Evolutionary conservation across 1,284 basidiomycete genomes (phyloP), one percentile per base, ranked within the genome.

Genomic region (Fistulinella cinereoalba): DNA sequence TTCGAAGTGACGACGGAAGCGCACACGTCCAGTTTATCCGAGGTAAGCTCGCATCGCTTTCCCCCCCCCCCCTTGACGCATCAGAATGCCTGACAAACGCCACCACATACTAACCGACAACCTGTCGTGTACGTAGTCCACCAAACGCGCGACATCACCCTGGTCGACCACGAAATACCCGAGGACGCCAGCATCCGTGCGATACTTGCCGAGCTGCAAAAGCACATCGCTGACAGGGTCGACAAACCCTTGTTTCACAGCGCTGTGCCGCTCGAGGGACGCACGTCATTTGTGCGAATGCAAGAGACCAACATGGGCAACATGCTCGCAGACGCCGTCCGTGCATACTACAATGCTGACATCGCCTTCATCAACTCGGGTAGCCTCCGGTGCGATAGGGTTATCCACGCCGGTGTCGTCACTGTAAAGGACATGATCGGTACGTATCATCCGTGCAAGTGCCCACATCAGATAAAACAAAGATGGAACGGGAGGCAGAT

Each of bases 301-400:
- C 15, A 12, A 6, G 47, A 53, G 12, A 43, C 47, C 3, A 28
- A 43, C 28, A 3, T 48, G 3, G 36, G 58, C 0, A 50, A 43
- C 10, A 49, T 50, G 42, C 24, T 54, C 4, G 47, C 48, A 24
- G 38, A 57, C 42, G 54, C 46, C 40, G 54, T 51, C 36, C 56
- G 59, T 57, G 41, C 41, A 36, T 57, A 57, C 32, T 37, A 52
- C 19, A 39, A 49, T 18, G 24, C 59, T 59, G 59, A 60, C 32
- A 44, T 55, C 2, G 37, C 43, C 11, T 33, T 44, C 19, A 40
- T 50, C 23, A 37, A 49, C n/a, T 47, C 47, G 1, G 42, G 58
- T 2, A 46, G 40, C 31, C n/a, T 49, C 18, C 36, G 46, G 10
- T 42, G 41, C 32, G 33, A 47, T 16, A 54, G 46, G 47, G 16